These are phyloP conservation scores for Macrophomina pseudophaseolina DNA, from an alignment of 2,329 filamentous ascomycete species.

Conservation along the genomic window DNA sequence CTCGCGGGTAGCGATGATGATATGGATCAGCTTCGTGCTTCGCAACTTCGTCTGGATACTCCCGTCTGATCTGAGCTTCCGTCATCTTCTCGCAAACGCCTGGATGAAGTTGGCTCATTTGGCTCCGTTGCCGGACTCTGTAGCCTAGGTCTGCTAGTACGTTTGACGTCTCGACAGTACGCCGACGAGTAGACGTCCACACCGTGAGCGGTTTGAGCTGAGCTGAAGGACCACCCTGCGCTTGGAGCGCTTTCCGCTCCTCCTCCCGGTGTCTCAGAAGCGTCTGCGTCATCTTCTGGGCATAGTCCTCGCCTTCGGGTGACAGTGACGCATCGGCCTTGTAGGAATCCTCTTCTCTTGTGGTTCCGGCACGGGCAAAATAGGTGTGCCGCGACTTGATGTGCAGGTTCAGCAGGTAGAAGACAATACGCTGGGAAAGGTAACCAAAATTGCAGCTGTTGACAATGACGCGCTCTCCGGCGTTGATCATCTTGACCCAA, in stretches of 20 bases:
- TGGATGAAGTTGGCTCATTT: conserved; percentile 97
- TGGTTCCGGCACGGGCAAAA: conserved; percentile 85
- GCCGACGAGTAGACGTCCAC: conserved; percentile 91
- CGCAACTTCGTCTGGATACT: conserved; percentile 87
- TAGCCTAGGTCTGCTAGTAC: conserved; percentile 80
- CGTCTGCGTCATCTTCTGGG: conserved; percentile 78
- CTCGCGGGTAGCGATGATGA: conserved; percentile 92
- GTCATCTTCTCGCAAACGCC: conserved; percentile 95
- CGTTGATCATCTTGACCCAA: conserved; percentile 99
- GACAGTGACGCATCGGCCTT: conserved; percentile 88
- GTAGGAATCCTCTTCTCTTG: conserved; percentile 87
- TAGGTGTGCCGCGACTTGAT: conserved; percentile 95
- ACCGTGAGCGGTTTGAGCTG: conserved; percentile 82
- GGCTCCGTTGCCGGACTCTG: conserved; percentile 86
- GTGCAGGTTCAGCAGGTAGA: conserved; percentile 96
- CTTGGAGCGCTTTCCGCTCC: conserved; percentile 73
- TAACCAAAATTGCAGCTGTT: conserved; percentile 98
- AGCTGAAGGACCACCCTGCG: conserved; percentile 68
- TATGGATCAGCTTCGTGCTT: conserved; percentile 96
- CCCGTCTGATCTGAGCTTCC: conserved; percentile 76
- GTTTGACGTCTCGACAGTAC: conserved; percentile 88
- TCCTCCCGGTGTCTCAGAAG: conserved; percentile 82
- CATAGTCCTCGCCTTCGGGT: conserved; percentile 76
- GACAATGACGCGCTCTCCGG: conserved; percentile 88
- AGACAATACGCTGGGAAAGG: conserved; percentile 94